Conservation (phyloP, 164 flowering plant species). For the Aristolochia contorta region DNA sequence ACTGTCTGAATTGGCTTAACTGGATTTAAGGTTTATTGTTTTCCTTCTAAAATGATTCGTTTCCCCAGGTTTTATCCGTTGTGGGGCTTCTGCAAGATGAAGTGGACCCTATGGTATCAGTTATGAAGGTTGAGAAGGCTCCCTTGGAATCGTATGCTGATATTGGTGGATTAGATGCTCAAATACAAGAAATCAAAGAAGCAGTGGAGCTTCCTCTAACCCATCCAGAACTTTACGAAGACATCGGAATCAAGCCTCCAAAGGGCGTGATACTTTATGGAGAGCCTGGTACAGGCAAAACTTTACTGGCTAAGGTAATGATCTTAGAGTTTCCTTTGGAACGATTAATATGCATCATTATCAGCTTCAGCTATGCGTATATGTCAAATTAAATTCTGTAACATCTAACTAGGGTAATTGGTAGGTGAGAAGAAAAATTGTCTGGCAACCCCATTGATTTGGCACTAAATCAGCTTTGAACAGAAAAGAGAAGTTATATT, state of each 20-base stretch:
- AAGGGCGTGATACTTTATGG: constrained; percentile 87
- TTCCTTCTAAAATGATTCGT: background rate
- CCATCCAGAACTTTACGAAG: constrained; percentile 81
- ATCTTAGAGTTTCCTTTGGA: background rate
- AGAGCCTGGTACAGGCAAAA: constrained; percentile 87
- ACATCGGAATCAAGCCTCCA: constrained; percentile 86
- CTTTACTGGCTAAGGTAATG: constrained; percentile 72
- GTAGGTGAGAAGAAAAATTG: too few relatives aligned
- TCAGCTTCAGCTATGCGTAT: background rate
- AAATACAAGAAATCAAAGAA: constrained; percentile 83
- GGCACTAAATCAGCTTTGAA: too few relatives aligned
- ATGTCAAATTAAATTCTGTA: too few relatives aligned
- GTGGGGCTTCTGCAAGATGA: constrained; percentile 87
- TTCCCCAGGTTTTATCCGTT: constrained; percentile 60
- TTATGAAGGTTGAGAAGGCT: constrained; percentile 82
- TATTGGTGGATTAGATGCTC: constrained; percentile 83
- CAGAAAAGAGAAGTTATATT: too few relatives aligned
- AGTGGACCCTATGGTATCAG: constrained; percentile 82
- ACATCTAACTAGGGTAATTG: too few relatives aligned
- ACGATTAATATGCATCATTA: background rate
- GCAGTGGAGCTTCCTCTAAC: constrained; percentile 86
- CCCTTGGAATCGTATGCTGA: constrained; percentile 82
- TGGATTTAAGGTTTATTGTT: background rate
- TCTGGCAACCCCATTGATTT: too few relatives aligned
- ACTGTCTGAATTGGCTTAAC: background rate